Evolutionary conservation across 2,329 filamentous ascomycete genomes (phyloP), one percentile per base, ranked within the genome.

Genomic region (Knufia fluminis): DNA sequence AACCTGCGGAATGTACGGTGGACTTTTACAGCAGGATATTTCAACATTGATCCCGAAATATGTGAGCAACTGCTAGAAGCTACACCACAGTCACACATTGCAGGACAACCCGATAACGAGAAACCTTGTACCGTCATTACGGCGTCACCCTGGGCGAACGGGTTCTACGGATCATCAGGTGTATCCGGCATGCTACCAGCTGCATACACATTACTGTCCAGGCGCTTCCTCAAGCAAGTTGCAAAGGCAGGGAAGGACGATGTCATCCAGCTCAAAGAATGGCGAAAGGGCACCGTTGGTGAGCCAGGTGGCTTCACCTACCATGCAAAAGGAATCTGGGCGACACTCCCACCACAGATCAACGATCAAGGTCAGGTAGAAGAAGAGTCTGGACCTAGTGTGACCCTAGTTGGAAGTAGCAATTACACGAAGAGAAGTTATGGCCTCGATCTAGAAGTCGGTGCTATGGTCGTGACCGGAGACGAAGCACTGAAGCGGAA

Each of bases 1-100:
- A 69, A 75, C 4, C 85, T 87, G 59, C 70, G 74, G 8, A 76
- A 79, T 28, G 86, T 85, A 0, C 83, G 80, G 12, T 98, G 92
- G 92, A 92, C 88, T 0, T 97, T 98, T 66, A 97, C 92, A 1
- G 92, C 92, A 0, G 92, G 92, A 46, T 98, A 98, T 70, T 98
- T 98, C 72, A 98, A 98, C 70, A 94, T 94, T 49, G 89, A 89
- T 4, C 85, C 89, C 0, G 81, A 83, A 3, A 78, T 97, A 17
- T 90, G 86, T 2, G 78, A 82, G 33, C 77, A 95, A 0, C 74
- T 98, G 0, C 80, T 98, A 26, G 73, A 76, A 4, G 77, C 81
- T 1, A 66, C 69, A 9, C 54, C 62, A n/a, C 55, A 61, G 20
- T 35, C 40, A 17, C n/a, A n/a, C n/a, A n/a, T n/a, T n/a, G n/a